phyloP scores from a whole-genome alignment of 148 eudicot species.

The Bassia scoparia region DNA sequence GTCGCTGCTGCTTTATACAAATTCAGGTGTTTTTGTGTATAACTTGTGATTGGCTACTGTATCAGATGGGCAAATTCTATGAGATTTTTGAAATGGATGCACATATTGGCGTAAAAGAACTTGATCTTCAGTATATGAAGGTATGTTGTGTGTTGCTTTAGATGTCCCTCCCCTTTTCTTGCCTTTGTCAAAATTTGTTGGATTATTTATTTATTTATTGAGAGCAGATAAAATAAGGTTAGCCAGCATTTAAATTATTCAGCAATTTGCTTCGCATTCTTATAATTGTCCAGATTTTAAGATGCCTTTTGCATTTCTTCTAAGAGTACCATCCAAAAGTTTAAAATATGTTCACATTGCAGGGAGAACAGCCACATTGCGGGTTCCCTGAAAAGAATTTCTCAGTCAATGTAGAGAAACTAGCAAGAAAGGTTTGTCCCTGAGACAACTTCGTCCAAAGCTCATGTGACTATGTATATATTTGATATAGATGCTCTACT shows the following conservation, averaged over 20 bases:
- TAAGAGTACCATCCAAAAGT: slow-evolving; percentile 7
- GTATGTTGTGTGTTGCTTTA: slow-evolving; percentile 33
- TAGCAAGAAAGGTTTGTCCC: slow-evolving; percentile 77
- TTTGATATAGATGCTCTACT: not conserved
- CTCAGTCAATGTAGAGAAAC: slow-evolving; percentile 71
- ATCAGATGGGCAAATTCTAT: slow-evolving; percentile 97
- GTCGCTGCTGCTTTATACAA: slow-evolving; percentile 1
- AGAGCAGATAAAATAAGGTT: not conserved
- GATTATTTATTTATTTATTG: not conserved
- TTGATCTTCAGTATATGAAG: slow-evolving; percentile 97
- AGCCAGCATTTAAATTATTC: not conserved
- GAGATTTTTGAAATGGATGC: slow-evolving; percentile 99
- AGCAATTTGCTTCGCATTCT: not conserved
- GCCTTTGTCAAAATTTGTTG: not conserved
- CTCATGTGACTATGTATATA: not conserved
- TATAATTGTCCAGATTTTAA: not conserved
- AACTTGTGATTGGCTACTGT: slow-evolving; percentile 8
- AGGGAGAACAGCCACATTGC: slow-evolving; percentile 99
- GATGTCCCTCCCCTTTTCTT: not conserved
- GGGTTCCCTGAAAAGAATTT: slow-evolving; percentile 98
- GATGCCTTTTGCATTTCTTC: not conserved
- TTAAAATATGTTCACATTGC: slow-evolving; percentile 14
- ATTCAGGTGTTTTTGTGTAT: slow-evolving; percentile 3
- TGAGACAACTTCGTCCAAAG: not conserved
- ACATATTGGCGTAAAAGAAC: slow-evolving; percentile 91